These are phyloP conservation scores for Pterocarpus santalinus DNA, from an alignment of 306 rosid species.

Conservation along the genomic window DNA sequence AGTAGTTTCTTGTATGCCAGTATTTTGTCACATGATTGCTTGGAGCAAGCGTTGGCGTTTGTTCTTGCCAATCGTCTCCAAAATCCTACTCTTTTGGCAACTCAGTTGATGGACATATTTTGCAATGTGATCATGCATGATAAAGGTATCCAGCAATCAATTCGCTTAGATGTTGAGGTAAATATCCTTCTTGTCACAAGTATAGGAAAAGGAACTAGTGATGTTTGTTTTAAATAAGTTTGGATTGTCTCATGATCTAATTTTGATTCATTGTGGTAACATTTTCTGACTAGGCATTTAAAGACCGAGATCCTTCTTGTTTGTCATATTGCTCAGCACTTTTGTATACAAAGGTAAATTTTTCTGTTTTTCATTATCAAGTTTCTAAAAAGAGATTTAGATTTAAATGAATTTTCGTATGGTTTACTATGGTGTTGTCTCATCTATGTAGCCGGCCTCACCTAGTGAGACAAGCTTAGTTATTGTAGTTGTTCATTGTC, in stretches of 20 bases:
- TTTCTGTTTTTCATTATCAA: constrained; percentile 5
- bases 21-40: constrained; percentile 78
- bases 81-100: constrained; percentile 80
- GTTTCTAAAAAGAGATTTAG: not conserved
- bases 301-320: constrained; percentile 80
- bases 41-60: constrained; percentile 85
- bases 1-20: constrained; percentile 84
- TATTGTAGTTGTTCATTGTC: too few species aligned
- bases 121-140: constrained; percentile 65
- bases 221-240: not conserved
- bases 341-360: constrained; percentile 70
- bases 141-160: constrained; percentile 59
- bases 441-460: too few species aligned
- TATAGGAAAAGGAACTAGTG: not conserved
- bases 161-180: constrained; percentile 82
- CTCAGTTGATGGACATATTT: constrained; percentile 82
- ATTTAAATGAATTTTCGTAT: too few species aligned
- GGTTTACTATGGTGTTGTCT: too few species aligned
- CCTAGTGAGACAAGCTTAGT: too few species aligned
- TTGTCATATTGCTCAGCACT: constrained; percentile 74
- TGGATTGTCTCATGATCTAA: not conserved
- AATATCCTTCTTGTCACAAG: not conserved
- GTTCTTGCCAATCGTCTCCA: constrained; percentile 80
- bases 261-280: not conserved
- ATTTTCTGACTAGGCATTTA: constrained; percentile 65